Evolutionary conservation across 2,329 filamentous ascomycete genomes (phyloP).

Genomic region (Calonectria hongkongensis): DNA sequence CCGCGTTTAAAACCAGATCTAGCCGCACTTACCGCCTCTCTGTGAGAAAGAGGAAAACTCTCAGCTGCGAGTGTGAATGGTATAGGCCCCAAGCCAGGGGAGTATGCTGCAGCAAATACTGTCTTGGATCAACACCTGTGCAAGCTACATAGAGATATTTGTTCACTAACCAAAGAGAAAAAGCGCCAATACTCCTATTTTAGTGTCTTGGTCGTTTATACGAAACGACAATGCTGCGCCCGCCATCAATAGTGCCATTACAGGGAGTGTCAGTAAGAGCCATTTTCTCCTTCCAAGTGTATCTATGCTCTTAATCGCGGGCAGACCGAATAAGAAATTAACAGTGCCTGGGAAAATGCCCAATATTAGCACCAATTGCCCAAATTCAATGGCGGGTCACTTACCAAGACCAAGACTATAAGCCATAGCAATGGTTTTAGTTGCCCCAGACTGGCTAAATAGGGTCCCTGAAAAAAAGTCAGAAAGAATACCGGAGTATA

Average conservation of each 20-base stretch:
- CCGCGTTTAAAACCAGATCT: background rate
- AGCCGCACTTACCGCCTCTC: slow-evolving; percentile 61
- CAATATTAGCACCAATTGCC: background rate
- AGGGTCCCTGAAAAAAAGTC: slow-evolving; percentile 47
- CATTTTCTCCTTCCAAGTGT: slow-evolving; percentile 64
- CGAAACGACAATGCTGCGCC: slow-evolving; percentile 60
- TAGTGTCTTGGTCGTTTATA: slow-evolving; percentile 45
- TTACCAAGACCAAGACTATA: slow-evolving; percentile 50
- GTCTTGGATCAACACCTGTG: slow-evolving; percentile 15
- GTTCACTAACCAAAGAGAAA: slow-evolving; percentile 59
- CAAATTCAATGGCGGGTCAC: background rate
- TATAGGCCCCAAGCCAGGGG: slow-evolving; percentile 65
- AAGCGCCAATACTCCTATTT: slow-evolving; percentile 58
- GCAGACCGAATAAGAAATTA: slow-evolving; percentile 65
- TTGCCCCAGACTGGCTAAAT: slow-evolving; percentile 50
- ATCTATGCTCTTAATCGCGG: slow-evolving; percentile 59
- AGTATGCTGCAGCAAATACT: slow-evolving; percentile 64
- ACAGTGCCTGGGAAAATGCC: slow-evolving; percentile 55
- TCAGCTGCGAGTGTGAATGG: slow-evolving; percentile 70
- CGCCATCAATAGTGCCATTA: slow-evolving; percentile 65
- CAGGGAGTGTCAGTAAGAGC: slow-evolving; percentile 64
- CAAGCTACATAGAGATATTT: background rate
- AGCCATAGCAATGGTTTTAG: slow-evolving; percentile 51
- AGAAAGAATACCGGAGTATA: background rate
- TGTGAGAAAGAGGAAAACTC: slow-evolving; percentile 69